Conservation (phyloP, 2,329 filamentous ascomycete species). For the Fusarium sp. region DNA sequence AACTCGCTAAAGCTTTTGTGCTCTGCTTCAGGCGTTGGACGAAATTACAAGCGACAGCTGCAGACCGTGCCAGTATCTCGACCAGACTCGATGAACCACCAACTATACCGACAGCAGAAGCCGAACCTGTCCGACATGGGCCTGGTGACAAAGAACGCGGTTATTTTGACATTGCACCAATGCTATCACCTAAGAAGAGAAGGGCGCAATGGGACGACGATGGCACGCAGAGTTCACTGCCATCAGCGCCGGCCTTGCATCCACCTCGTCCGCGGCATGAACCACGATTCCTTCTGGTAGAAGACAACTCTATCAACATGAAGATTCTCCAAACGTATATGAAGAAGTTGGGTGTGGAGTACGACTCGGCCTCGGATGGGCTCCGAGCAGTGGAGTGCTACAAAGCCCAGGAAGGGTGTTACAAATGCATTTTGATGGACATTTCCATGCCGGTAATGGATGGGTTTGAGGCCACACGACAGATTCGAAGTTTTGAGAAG, state of each 20-base stretch:
- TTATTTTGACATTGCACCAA: conserved; percentile 10
- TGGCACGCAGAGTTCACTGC: neutral
- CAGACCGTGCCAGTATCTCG: conserved; percentile 27
- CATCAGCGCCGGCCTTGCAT: neutral
- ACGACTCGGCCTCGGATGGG: conserved; percentile 51
- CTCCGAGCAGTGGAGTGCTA: conserved; percentile 52
- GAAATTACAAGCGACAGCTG: conserved; percentile 15
- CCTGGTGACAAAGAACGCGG: neutral
- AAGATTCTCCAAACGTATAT: conserved; percentile 52
- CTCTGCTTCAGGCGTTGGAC: conserved; percentile 48
- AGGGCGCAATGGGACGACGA: conserved; percentile 9
- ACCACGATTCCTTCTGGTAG: conserved; percentile 53
- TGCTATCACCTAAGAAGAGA: conserved; percentile 13
- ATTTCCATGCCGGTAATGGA: conserved; percentile 71
- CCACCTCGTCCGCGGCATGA: neutral
- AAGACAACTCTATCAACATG: conserved; percentile 58
- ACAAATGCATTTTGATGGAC: conserved; percentile 58
- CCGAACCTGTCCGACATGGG: neutral
- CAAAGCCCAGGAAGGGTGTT: conserved; percentile 36
- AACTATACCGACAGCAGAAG: neutral
- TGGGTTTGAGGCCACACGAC: conserved; percentile 63
- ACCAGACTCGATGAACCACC: conserved; percentile 19
- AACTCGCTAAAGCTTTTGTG: conserved; percentile 52
- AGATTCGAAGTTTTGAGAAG: conserved; percentile 63
- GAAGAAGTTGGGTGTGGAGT: conserved; percentile 49